Percentiles rank a stretch among this genome's conserved stretches.
These are phyloP conservation scores for Myxozyma vanderwaltii DNA, from an alignment of 805 yeast genomes.

Conservation along the genomic window DNA sequence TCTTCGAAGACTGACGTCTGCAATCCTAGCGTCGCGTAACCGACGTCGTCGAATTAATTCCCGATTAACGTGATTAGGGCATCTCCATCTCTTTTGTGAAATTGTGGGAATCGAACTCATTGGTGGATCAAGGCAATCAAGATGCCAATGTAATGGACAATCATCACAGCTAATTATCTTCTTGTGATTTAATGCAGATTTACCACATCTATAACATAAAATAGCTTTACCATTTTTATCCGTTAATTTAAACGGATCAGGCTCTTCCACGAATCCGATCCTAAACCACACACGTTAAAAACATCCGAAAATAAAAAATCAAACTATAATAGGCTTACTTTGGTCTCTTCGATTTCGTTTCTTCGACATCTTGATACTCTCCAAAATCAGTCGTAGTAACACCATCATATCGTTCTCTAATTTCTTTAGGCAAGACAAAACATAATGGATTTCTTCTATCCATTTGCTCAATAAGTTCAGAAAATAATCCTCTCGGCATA, in stretches of 20 bases:
- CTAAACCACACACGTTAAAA: constrained; percentile 44
- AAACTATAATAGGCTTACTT: constrained; percentile 12
- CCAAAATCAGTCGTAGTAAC: constrained; percentile 69
- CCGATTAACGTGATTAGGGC: constrained; percentile 72
- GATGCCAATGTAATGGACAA: constrained; percentile 81
- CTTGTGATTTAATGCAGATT: constrained; percentile 61
- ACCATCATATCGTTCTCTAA: constrained; percentile 72
- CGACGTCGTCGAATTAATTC: constrained; percentile 44
- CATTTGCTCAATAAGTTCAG: constrained; percentile 60
- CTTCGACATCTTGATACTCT: constrained; percentile 59
- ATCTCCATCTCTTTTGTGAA: constrained; percentile 81
- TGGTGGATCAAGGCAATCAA: constrained; percentile 83
- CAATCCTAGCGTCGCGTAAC: constrained; percentile 52
- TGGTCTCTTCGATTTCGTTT: constrained; percentile 26
- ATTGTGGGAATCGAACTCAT: constrained; percentile 66
- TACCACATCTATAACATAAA: constrained; percentile 75
- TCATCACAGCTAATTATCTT: constrained; percentile 76
- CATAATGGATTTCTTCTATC: constrained; percentile 66
- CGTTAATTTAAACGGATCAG: constrained; percentile 63
- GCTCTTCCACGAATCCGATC: constrained; percentile 51
- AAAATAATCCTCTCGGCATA: constrained; percentile 49
- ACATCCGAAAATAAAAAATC: background rate
- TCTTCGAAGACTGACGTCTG: constrained; percentile 58
- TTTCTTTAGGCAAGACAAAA: constrained; percentile 64
- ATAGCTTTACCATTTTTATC: constrained; percentile 70